Evolutionary conservation across 2,329 filamentous ascomycete genomes (phyloP).

Genomic region (Aspergillus viridinutans): DNA sequence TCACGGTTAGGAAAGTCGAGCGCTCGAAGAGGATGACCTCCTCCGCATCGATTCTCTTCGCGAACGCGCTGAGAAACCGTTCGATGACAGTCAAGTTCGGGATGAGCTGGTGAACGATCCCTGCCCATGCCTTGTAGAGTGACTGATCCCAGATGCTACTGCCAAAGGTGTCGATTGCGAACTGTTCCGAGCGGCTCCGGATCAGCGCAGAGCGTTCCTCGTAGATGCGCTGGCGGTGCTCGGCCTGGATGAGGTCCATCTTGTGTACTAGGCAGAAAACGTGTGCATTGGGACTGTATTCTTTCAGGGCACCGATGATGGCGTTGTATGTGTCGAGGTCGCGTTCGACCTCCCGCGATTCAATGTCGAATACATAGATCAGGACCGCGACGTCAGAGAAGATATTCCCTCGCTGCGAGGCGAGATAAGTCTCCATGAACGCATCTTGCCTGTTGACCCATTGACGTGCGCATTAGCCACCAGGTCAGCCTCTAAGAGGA

Average conservation of each 20-base stretch:
- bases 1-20: constrained; percentile 94
- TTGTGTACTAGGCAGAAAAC: constrained; percentile 98
- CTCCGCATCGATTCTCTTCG: constrained; percentile 82
- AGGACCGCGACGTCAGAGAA: constrained; percentile 95
- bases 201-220: constrained; percentile 77
- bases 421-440: constrained; percentile 98
- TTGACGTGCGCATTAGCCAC: background rate
- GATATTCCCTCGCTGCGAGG: constrained; percentile 90
- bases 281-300: constrained; percentile 75
- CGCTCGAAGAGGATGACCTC: constrained; percentile 94
- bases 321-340: constrained; percentile 89
- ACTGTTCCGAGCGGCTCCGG: constrained; percentile 65
- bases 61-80: constrained; percentile 74
- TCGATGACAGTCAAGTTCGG: constrained; percentile 89
- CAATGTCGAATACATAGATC: constrained; percentile 99
- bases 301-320: constrained; percentile 81
- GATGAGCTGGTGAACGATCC: constrained; percentile 96
- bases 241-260: constrained; percentile 88
- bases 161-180: constrained; percentile 81
- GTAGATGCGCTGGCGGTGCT: constrained; percentile 75
- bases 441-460: constrained; percentile 72
- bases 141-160: constrained; percentile 99
- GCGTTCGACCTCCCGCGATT: constrained; percentile 88
- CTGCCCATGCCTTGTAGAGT: constrained; percentile 96
- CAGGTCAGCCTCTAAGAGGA: background rate